Evolutionary conservation across 768 basidiomycete genomes (phyloP), one percentile per base, ranked within the genome.

Genomic region (Cantharellus anzutake): DNA sequence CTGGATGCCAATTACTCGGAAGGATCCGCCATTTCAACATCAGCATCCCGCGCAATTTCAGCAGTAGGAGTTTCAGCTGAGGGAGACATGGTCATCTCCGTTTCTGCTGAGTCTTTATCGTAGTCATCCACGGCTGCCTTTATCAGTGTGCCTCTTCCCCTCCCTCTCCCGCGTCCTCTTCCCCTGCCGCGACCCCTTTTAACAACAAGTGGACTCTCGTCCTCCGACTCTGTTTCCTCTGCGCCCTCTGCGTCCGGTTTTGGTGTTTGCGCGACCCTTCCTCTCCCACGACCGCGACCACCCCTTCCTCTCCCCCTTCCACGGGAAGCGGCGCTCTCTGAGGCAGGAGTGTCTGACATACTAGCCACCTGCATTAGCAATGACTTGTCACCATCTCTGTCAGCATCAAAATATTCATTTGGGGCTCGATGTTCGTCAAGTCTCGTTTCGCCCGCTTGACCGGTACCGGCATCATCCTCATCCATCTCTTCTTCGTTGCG

Each of bases 381-480:
- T 11, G 35, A 7, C 52, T 55, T 37, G 52, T 87, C 86, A 20
- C 78, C 74, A 65, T 88, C 85, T 51, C 78, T 73, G 35, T 85
- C 83, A 3, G 78, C 81, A 51, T 86, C 85, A 66, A 76, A 91
- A 63, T 75, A 86, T 63, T 88, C 86, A 64, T 83, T 86, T 63
- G 77, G 71, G 2, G 76, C 74, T 39, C 66, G 73, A 56, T 75
- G 76, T 16, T 76, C 73, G 62, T 83, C 83, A 41, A 40, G 16
- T 7, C 52, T 11, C 40, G 20, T 52, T 58, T 60, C 39, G 42
- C 56, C n/a, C 57, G 53, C 11, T 4, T 67, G 67, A 60, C 83
- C 71, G 39, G 68, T 69, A 66, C 83, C 83, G 2, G 78, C 79
- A 35, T 71, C 64, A 2, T 78, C 76, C 4, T 78, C 71, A 71